Percentiles rank a stretch among this genome's conserved stretches.
These are phyloP conservation scores for Scleroderma bovista DNA, from an alignment of 768 basidiomycete genomes.

Conservation along the genomic window DNA sequence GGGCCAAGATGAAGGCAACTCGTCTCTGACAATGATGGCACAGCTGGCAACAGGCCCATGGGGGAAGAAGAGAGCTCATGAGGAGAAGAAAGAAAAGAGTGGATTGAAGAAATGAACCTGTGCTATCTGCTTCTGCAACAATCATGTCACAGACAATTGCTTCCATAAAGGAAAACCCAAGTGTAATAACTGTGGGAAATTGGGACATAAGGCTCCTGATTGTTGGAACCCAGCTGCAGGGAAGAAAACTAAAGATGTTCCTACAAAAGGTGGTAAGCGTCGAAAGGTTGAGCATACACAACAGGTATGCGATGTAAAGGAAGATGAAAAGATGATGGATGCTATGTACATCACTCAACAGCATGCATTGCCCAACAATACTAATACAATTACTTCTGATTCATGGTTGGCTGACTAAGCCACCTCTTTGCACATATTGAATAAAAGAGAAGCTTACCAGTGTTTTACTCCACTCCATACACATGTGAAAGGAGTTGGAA, in stretches of 20 bases:
- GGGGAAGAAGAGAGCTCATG: not conserved
- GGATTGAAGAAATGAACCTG: not conserved
- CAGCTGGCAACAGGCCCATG: too few species aligned
- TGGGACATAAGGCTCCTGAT: not conserved
- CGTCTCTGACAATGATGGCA: not conserved
- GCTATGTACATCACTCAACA: not conserved
- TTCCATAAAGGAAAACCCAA: not conserved
- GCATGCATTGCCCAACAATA: too few species aligned
- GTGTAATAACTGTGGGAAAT: not conserved
- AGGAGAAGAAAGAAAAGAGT: not conserved
- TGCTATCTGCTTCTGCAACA: not conserved
- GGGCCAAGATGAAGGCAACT: not conserved
- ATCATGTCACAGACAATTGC: not conserved
- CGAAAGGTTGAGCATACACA: not conserved
- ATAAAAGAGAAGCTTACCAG: not conserved
- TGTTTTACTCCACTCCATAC: not conserved
- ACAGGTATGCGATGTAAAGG: not conserved
- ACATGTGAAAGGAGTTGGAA: not conserved
- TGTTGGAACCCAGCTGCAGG: not conserved
- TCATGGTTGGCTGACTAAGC: slow-evolving; percentile 2
- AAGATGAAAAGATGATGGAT: not conserved
- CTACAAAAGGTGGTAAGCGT: not conserved
- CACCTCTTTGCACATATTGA: too few species aligned
- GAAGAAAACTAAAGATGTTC: not conserved
- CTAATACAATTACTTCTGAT: not conserved